These are phyloP conservation scores for Salpingoeca rosetta DNA, from an alignment of 78 protist species.

Conservation along the genomic window DNA sequence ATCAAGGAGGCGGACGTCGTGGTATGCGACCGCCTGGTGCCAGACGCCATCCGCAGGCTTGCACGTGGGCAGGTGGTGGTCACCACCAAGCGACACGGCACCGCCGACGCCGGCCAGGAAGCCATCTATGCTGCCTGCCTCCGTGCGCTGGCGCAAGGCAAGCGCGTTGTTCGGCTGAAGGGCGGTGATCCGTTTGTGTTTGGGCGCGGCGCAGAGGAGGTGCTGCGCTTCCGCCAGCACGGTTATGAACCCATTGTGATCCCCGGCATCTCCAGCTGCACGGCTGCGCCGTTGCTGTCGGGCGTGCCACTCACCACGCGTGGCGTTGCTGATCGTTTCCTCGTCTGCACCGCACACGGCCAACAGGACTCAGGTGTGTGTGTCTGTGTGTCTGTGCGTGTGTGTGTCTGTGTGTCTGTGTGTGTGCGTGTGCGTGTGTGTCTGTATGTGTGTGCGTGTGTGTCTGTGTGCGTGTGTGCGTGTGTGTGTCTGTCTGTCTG, in stretches of 20 bases:
- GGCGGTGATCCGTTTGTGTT: constrained; percentile 49
- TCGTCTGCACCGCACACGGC: constrained; percentile 32
- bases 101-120: constrained; percentile 21
- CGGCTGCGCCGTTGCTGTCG: constrained; percentile 31
- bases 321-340: constrained; percentile 28
- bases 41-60: background rate
- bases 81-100: constrained; percentile 2
- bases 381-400: background rate
- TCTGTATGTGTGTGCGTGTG: background rate
- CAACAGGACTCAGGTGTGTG: background rate
- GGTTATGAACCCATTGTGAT: constrained; percentile 22
- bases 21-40: constrained; percentile 24
- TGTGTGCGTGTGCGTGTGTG: too few relatives aligned
- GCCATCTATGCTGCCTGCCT: constrained; percentile 18
- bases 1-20: constrained; percentile 24
- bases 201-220: constrained; percentile 53
- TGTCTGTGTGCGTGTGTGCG: too few relatives aligned
- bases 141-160: constrained; percentile 17
- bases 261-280: constrained; percentile 32
- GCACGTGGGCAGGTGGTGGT: background rate
- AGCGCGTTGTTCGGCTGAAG: constrained; percentile 38
- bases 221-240: constrained; percentile 15
- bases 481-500: too few relatives aligned
- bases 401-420: too few relatives aligned
- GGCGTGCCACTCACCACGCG: constrained; percentile 44